A percentile compares a stretch with the other conserved stretches of the same genome.
phyloP scores from a whole-genome alignment of 352 stramenopile species.

The Phytophthora capsici region DNA sequence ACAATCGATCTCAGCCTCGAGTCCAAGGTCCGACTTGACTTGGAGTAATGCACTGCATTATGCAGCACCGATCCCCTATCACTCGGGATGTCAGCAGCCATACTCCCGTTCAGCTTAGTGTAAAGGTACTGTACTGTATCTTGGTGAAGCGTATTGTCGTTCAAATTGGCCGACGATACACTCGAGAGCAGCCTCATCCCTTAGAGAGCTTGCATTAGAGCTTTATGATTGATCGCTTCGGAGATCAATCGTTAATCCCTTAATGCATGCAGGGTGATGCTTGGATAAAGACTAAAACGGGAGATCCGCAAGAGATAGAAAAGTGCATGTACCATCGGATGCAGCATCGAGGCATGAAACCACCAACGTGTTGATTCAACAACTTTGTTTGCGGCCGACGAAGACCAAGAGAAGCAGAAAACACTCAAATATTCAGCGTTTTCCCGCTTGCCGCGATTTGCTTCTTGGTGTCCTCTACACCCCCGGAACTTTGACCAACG shows the following conservation, averaged over 20 bases:
- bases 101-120: constrained; percentile 4
- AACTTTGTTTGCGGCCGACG: constrained; percentile 3
- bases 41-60: too few relatives aligned
- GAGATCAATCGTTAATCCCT: constrained; percentile 4
- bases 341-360: not conserved
- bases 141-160: constrained; percentile 9
- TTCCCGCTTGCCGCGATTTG: constrained; percentile 24
- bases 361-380: not conserved
- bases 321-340: too few relatives aligned
- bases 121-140: constrained; percentile 16
- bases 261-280: not conserved
- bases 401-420: not conserved
- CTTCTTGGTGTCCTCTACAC: constrained; percentile 23
- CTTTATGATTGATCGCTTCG: not conserved
- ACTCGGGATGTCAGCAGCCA: not conserved
- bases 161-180: not conserved
- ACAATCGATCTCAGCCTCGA: not conserved
- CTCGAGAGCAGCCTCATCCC: too few relatives aligned
- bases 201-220: too few relatives aligned
- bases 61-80: constrained; percentile 5
- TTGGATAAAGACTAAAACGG: too few relatives aligned
- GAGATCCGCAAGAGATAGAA: too few relatives aligned
- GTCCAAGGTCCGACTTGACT: too few relatives aligned
- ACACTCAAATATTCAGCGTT: constrained; percentile 9
- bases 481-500: constrained; percentile 4